A percentile compares a stretch with the other conserved stretches of the same genome.
Conservation (phyloP, 495 filamentous ascomycete genomes). For the Podospora pseudocomata region DNA sequence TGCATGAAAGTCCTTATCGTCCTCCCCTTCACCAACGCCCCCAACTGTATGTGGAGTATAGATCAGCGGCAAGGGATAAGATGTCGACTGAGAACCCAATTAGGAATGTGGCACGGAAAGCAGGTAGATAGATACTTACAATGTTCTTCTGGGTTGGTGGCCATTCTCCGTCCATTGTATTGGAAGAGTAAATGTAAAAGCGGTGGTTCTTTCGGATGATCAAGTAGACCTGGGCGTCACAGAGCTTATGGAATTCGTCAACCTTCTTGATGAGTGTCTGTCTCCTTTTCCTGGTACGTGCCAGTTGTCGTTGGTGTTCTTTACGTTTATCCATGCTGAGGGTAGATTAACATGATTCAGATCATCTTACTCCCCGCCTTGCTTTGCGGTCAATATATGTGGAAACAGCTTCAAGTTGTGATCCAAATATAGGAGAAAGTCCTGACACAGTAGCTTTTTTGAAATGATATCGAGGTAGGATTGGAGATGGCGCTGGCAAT, state of each 20-base stretch:
- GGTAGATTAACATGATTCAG: too few relatives aligned
- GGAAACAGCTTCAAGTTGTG: too few relatives aligned
- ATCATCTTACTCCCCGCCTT: too few relatives aligned
- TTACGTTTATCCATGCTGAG: too few relatives aligned
- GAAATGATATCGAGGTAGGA: too few relatives aligned
- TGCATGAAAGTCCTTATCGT: too few relatives aligned
- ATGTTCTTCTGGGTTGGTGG: neutral
- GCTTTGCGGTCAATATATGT: too few relatives aligned
- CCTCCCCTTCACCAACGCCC: too few relatives aligned
- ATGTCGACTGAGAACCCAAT: neutral
- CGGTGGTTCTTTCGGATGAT: constrained; percentile 2
- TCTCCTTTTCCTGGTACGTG: neutral
- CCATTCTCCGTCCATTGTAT: neutral
- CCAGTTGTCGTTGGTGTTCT: neutral
- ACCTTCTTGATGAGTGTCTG: neutral
- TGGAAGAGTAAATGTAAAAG: constrained; percentile 3
- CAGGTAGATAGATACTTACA: neutral
- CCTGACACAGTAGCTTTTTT: too few relatives aligned
- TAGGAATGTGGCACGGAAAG: neutral
- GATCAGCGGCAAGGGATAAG: neutral
- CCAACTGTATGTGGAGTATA: neutral
- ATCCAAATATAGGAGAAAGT: too few relatives aligned
- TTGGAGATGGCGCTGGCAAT: too few relatives aligned
- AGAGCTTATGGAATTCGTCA: neutral
- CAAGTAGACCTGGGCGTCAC: constrained; percentile 2